Base-by-base conservation (phyloP, 2,329 filamentous ascomycete genomes). In the Hymenoscyphus repandus region DNA sequence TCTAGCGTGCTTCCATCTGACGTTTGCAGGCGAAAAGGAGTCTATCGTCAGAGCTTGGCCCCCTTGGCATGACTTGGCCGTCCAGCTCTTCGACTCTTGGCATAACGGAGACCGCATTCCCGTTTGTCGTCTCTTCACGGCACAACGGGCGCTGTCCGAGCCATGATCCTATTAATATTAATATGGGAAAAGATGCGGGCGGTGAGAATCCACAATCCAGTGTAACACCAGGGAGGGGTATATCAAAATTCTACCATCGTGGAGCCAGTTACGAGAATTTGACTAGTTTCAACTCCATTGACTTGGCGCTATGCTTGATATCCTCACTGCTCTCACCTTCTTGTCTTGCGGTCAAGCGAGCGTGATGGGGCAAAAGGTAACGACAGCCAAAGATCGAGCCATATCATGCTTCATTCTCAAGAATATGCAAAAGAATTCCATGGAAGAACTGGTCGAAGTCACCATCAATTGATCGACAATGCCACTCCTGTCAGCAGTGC, bases 1-100 rank as follows among this genome's bases (percentile, higher is more conserved):
- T 59, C 57, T 56, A 59, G 53, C 51, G 51, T 51, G 33, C 44
- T 55, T 58, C 56, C 47, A 42, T 50, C 37, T 32, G 36, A 31
- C 18, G 33, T 15, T 11, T 27, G 7, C 17, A 46, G 31, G 17
- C 22, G 22, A 18, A 42, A 20, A 27, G 15, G 17, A 27, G 12
- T 13, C 39, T n/a, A 2, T 18, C 39, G 10, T 22, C 20, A 31
- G 13, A 40, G 38, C 38, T 40, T 17, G 38, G 38, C 13, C 18
- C 5, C 10, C 6, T 40, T 17, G 13, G 10, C 13, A 13, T 10
- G 15, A 13, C 38, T 40, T 40, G 38, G 38, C 38, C n/a, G 38
- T 37, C 34, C 15, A 17, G 34, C 12, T 17, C 34, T 37, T 15
- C 36, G 9, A 9, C 17, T 18, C 39, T 6, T 42, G 11, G 22